Conservation (phyloP, 2,329 filamentous ascomycete species). For the Colletotrichum kahawae region DNA sequence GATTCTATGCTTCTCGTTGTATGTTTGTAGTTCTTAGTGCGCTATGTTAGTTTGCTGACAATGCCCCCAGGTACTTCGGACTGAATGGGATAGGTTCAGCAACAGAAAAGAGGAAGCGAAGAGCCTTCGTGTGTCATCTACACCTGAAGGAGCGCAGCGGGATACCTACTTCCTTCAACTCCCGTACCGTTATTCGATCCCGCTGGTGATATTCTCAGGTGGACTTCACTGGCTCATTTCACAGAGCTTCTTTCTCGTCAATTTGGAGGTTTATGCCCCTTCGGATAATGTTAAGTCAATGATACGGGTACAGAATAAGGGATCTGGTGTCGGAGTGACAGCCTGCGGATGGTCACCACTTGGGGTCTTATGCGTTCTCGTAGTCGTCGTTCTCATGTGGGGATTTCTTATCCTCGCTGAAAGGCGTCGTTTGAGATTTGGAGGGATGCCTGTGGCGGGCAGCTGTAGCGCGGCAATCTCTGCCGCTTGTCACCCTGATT, state of each 20-base stretch:
- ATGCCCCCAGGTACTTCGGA: background rate
- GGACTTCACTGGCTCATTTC: slow-evolving; percentile 25
- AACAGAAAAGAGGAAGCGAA: background rate
- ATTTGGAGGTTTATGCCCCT: background rate
- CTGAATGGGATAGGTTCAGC: background rate
- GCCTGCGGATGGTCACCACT: too few relatives aligned
- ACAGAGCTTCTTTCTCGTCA: background rate
- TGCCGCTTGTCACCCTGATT: too few relatives aligned
- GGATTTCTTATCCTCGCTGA: too few relatives aligned
- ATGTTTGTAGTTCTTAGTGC: background rate
- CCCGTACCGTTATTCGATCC: slow-evolving; percentile 26
- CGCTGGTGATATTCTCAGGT: slow-evolving; percentile 19
- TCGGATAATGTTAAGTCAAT: too few relatives aligned
- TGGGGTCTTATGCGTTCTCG: too few relatives aligned
- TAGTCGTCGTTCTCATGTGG: too few relatives aligned
- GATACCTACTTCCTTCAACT: slow-evolving; percentile 27
- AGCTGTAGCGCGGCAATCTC: too few relatives aligned
- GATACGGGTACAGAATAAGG: too few relatives aligned
- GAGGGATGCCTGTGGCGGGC: too few relatives aligned
- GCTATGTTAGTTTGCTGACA: too few relatives aligned
- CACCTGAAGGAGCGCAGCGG: slow-evolving; percentile 8
- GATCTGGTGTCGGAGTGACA: too few relatives aligned
- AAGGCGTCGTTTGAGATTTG: too few relatives aligned
- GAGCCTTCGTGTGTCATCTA: background rate
- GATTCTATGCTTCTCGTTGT: background rate